Evolutionary conservation across 208 protist genomes (phyloP), one percentile per base, ranked within the genome.

Genomic region (Leishmania gerbilli): DNA sequence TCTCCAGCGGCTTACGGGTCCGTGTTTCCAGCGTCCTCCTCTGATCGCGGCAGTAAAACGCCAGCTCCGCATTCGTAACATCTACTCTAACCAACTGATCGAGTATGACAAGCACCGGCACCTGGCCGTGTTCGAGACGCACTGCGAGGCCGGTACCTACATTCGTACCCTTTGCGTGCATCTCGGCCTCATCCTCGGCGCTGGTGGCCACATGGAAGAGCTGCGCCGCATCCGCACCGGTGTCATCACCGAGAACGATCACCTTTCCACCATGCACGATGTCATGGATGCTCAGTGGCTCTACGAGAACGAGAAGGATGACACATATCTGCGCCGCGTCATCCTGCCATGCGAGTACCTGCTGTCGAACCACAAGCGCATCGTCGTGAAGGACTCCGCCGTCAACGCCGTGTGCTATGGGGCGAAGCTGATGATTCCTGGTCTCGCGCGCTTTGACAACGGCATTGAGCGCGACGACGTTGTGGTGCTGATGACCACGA

Each of bases 361-460:
- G 17, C 93, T 99, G 27, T 98, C 92, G 34, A 92, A 94, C 42
- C 96, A 99, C 92, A 99, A 99, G 93, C 95, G 99, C 79, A 92
- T 99, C 62, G 97, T 99, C 58, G 98, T 99, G 24, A 99, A 99
- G 92, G 99, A 99, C 88, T 98, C 91, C 11, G 93, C 99, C 60
- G 97, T 99, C 75, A 99, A 99, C 91, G 99, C 99, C 34, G 97
- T 99, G 76, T 99, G 99, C 93, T 99, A 99, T 87, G 99, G 99
- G 72, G 99, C 99, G 53, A 99, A 99, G 92, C 89, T 99, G 51
- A 99, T 99, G 98, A 97, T 99, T 82, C 99, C 99, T 77, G 99
- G 99, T 83, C 84, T 99, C 9, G 91, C 99, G 8, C 92, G 99
- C 74, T 99, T 99, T 88, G 98, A 99, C 78, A 90, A 93, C 80